phyloP scores from a whole-genome alignment of 2,329 filamentous ascomycete species.

The Ophiostoma perfectum region DNA sequence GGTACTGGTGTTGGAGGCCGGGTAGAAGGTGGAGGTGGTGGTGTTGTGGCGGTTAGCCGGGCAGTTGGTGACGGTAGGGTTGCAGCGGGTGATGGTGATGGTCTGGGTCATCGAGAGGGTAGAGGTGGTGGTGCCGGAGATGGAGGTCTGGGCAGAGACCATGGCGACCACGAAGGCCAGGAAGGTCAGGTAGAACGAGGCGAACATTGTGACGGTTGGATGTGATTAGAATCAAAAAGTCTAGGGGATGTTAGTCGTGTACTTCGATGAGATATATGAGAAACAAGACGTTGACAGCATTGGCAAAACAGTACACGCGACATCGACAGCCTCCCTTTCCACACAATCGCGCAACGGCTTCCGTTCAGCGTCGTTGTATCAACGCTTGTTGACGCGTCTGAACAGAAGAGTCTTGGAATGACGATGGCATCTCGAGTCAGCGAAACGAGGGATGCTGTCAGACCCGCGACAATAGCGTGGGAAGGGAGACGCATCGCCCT shows the following conservation, averaged over 20 bases:
- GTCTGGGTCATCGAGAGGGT: conserved; percentile 43
- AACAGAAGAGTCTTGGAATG: background rate
- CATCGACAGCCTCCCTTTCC: background rate
- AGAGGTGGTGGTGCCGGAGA: conserved; percentile 39
- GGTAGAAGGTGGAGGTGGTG: conserved; percentile 27
- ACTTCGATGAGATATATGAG: background rate
- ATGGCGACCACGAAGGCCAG: conserved; percentile 37
- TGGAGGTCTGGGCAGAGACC: conserved; percentile 32
- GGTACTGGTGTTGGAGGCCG: conserved; percentile 26
- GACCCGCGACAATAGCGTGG: background rate
- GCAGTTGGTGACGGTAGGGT: conserved; percentile 42
- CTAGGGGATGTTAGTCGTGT: background rate
- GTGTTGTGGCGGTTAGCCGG: conserved; percentile 34
- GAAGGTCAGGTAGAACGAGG: conserved; percentile 23
- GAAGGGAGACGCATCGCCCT: background rate
- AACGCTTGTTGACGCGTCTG: background rate
- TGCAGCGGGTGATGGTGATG: conserved; percentile 46
- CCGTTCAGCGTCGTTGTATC: background rate
- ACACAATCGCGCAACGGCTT: background rate
- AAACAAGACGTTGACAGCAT: conserved; percentile 2
- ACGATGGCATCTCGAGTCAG: background rate
- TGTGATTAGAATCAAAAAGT: background rate
- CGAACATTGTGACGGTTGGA: conserved; percentile 22
- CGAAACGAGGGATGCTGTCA: conserved; percentile 9
- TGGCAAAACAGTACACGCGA: conserved; percentile 8